These are phyloP conservation scores for Boletus chippewaensis DNA, from an alignment of 1,284 basidiomycete species.

Conservation along the genomic window DNA sequence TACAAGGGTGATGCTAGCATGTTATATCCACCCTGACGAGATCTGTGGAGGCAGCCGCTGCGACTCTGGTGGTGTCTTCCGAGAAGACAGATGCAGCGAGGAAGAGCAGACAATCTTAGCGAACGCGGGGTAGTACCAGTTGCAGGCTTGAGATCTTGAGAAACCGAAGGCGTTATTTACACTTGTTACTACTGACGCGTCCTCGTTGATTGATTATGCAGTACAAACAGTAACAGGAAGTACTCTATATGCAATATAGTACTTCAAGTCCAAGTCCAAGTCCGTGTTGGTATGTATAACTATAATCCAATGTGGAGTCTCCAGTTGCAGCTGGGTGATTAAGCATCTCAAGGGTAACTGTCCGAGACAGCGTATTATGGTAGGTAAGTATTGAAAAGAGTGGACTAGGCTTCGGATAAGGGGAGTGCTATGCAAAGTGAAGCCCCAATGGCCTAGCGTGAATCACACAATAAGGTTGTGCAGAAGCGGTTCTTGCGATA, in stretches of 20 bases:
- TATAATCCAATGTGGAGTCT: neutral
- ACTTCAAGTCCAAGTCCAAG: neutral
- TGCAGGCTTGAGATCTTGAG: slow-evolving; percentile 1
- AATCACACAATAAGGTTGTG: slow-evolving; percentile 18
- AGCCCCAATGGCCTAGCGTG: slow-evolving; percentile 3
- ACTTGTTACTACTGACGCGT: slow-evolving; percentile 22
- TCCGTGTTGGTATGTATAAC: neutral
- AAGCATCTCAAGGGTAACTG: slow-evolving; percentile 3
- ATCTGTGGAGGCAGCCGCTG: slow-evolving; percentile 3
- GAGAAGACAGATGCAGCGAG: slow-evolving; percentile 3
- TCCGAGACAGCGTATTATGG: neutral
- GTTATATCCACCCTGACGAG: slow-evolving; percentile 17
- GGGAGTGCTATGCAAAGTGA: slow-evolving; percentile 1
- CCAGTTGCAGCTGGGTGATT: slow-evolving; percentile 2
- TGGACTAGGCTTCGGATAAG: neutral
- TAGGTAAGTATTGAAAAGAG: slow-evolving; percentile 9
- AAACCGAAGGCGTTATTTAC: slow-evolving; percentile 25
- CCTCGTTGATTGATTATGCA: slow-evolving; percentile 7
- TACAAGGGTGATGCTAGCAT: slow-evolving; percentile 61
- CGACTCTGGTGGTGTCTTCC: slow-evolving; percentile 4
- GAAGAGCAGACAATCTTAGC: slow-evolving; percentile 13
- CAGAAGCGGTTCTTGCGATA: slow-evolving; percentile 10
- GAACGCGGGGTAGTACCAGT: slow-evolving; percentile 3
- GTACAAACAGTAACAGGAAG: neutral
- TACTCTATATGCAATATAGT: no score